Evolutionary conservation across 2,329 filamentous ascomycete genomes (phyloP).

Genomic region (Didymella exigua): DNA sequence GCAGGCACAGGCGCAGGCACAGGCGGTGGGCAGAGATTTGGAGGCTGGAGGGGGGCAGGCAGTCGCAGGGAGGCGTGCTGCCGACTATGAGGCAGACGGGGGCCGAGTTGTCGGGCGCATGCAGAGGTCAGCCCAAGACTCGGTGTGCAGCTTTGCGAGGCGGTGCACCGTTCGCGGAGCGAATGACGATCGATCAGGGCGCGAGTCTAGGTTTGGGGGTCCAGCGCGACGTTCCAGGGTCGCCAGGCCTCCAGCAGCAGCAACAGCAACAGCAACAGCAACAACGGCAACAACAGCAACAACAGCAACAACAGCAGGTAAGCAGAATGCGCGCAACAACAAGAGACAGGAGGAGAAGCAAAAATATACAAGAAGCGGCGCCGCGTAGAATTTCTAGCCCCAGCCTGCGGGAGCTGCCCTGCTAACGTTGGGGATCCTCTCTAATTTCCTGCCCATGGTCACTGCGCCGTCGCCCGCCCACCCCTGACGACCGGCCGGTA

Average conservation of each 20-base stretch:
- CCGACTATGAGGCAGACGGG: background rate
- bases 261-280: too few relatives aligned
- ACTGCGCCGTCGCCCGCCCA: slow-evolving; percentile 7
- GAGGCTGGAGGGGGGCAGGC: background rate
- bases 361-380: background rate
- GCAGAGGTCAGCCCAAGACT: slow-evolving; percentile 4
- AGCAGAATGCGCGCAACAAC: slow-evolving; percentile 1
- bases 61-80: background rate
- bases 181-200: slow-evolving; percentile 2
- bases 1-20: too few relatives aligned
- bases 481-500: slow-evolving; percentile 13
- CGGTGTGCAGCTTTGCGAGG: slow-evolving; percentile 12
- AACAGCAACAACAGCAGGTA: background rate
- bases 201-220: slow-evolving; percentile 8
- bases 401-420: slow-evolving; percentile 10
- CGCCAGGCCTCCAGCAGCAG: background rate
- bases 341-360: slow-evolving; percentile 5
- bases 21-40: background rate
- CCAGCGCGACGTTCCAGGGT: background rate
- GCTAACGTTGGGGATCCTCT: background rate
- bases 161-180: slow-evolving; percentile 14
- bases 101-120: slow-evolving; percentile 1
- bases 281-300: background rate
- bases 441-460: slow-evolving; percentile 17
- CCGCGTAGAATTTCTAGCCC: slow-evolving; percentile 1